Evolutionary conservation across 331 rosid species (phyloP).

Genomic region (Pyrus hybrid): DNA sequence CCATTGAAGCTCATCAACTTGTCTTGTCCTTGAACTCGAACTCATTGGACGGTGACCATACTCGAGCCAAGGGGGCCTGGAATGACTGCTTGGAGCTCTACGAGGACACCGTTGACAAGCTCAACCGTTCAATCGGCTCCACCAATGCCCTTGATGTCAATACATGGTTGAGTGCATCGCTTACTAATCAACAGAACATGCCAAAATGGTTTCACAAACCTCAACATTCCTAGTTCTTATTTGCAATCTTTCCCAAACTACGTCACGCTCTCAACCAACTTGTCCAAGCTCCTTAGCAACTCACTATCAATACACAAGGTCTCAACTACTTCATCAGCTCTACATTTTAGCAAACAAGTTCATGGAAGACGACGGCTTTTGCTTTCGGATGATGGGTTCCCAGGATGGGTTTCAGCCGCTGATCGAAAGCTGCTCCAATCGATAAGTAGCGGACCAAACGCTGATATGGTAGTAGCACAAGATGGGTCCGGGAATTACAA

Average conservation of each 20-base stretch:
- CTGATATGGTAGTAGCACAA: conserved; percentile 45
- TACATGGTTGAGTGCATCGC: conserved; percentile 58
- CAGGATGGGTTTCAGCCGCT: conserved; percentile 39
- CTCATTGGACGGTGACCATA: background rate
- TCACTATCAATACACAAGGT: conserved; percentile 39
- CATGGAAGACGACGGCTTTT: too few relatives aligned
- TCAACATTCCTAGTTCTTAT: conserved; percentile 25
- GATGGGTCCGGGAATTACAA: conserved; percentile 50
- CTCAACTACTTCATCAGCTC: too few relatives aligned
- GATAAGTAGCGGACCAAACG: background rate
- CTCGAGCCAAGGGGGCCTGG: conserved; percentile 42
- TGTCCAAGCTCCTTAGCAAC: conserved; percentile 55
- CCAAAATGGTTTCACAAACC: conserved; percentile 51
- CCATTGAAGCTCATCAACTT: conserved; percentile 37
- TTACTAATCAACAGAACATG: conserved; percentile 68
- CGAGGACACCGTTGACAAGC: conserved; percentile 43
- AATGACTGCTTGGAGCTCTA: conserved; percentile 59
- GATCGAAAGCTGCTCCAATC: conserved; percentile 50
- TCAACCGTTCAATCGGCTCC: conserved; percentile 41
- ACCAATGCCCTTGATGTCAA: conserved; percentile 24
- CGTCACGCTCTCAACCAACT: conserved; percentile 32
- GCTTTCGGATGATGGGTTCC: conserved; percentile 12
- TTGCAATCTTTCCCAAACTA: conserved; percentile 21
- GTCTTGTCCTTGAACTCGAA: conserved; percentile 19
- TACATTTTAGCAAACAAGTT: too few relatives aligned